Conservation (phyloP, 805 yeast species). For the Candida stauntonica region DNA sequence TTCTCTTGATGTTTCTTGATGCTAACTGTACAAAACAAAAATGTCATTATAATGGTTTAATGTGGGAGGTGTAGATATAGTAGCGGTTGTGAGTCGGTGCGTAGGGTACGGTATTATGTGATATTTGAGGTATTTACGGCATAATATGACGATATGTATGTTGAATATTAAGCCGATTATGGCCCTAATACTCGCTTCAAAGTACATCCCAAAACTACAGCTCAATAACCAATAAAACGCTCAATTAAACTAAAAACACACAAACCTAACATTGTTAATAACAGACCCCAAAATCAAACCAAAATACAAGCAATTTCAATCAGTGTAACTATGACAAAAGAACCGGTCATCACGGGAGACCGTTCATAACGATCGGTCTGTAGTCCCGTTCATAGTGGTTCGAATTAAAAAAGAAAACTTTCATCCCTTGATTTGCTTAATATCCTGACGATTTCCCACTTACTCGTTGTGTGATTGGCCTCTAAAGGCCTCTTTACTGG, state of each 20-base stretch:
- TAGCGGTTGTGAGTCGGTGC: no score
- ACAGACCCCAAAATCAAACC: background rate
- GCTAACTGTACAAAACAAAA: conserved; percentile 9
- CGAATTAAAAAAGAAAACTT: conserved; percentile 24
- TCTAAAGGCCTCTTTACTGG: no score
- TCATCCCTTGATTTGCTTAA: conserved; percentile 21
- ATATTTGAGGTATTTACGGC: no score
- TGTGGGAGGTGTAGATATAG: conserved; percentile 3
- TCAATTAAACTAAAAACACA: no score
- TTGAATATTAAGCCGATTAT: no score
- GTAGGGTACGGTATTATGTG: background rate
- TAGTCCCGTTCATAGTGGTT: conserved; percentile 24
- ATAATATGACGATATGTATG: no score
- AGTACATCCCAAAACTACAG: no score
- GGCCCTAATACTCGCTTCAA: no score
- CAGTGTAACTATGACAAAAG: conserved; percentile 88
- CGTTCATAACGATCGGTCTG: conserved; percentile 23
- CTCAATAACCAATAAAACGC: no score
- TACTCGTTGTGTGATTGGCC: background rate
- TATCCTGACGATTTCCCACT: no score
- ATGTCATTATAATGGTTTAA: conserved; percentile 18
- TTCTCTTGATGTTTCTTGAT: conserved; percentile 2
- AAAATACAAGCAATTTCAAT: conserved; percentile 19
- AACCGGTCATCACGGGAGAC: conserved; percentile 60
- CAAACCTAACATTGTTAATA: no score